phyloP scores from a whole-genome alignment of 345 rosid genomes.

The Raphanus raphanistrum region DNA sequence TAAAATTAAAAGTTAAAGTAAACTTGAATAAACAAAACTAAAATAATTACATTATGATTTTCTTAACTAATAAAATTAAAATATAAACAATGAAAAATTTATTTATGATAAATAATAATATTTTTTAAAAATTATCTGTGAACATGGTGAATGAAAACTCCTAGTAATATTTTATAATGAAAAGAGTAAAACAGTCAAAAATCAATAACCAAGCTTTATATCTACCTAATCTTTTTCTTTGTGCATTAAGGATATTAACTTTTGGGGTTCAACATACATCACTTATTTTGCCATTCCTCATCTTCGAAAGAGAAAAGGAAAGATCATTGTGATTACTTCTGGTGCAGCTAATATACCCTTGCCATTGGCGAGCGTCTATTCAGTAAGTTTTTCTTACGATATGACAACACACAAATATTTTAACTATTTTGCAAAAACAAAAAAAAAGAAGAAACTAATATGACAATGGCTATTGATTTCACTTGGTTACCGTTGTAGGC shows the following conservation, averaged over 20 bases:
- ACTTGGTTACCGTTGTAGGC: not conserved
- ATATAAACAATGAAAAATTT: too few species aligned
- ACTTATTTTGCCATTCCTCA: conserved; percentile 52
- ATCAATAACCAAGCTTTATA: too few species aligned
- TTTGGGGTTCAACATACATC: conserved; percentile 51
- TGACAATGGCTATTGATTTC: not conserved
- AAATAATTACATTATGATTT: too few species aligned
- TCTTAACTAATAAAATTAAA: too few species aligned
- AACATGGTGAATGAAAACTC: too few species aligned
- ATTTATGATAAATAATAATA: too few species aligned
- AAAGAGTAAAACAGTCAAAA: too few species aligned
- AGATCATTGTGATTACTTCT: conserved; percentile 44
- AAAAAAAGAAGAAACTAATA: not conserved
- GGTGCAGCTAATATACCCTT: conserved; percentile 29
- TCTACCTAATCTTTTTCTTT: too few species aligned
- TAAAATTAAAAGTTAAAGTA: too few species aligned
- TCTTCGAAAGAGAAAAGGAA: conserved; percentile 48
- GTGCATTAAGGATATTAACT: conserved; percentile 42
- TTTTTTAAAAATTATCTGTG: too few species aligned
- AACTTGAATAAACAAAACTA: too few species aligned
- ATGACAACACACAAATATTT: not conserved
- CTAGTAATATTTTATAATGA: too few species aligned
- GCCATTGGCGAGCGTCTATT: conserved; percentile 40
- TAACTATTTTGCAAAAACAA: not conserved
- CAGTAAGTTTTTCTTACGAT: conserved; percentile 26